Conservation (phyloP, 2,329 filamentous ascomycete genomes). For the Exophiala sideris region DNA sequence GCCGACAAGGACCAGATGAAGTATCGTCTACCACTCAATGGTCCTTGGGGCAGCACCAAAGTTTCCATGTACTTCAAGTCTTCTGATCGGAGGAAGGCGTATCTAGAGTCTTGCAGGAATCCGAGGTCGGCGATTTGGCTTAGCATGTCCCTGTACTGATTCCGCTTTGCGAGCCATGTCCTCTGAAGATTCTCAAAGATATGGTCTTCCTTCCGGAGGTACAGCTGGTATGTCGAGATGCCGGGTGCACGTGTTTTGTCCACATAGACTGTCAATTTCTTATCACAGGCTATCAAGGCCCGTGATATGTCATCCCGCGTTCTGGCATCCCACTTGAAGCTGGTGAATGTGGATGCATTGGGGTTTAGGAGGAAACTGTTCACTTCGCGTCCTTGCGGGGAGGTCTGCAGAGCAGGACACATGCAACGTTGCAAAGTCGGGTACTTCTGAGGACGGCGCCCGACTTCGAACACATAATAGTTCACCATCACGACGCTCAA, state of each 20-base stretch:
- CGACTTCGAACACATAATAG: neutral
- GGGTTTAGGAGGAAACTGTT: neutral
- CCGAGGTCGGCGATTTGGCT: neutral
- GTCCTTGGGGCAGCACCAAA: neutral
- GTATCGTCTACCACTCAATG: neutral
- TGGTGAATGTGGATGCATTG: neutral
- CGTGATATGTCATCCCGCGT: neutral
- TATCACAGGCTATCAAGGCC: neutral
- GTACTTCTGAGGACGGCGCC: neutral
- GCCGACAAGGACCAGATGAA: neutral
- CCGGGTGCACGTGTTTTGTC: neutral
- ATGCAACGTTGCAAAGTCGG: neutral
- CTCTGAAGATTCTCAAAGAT: neutral
- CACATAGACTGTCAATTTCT: neutral
- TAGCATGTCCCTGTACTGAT: neutral
- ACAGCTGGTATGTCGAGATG: neutral
- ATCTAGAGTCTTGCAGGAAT: neutral
- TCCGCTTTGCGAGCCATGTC: neutral
- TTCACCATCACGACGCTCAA: neutral
- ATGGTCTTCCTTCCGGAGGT: neutral
- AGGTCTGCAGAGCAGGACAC: neutral
- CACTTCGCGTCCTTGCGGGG: neutral
- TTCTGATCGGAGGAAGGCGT: neutral
- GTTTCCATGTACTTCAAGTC: neutral
- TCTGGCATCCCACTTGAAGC: neutral